Percentiles rank a stretch among this genome's conserved stretches.
phyloP scores from a whole-genome alignment of 2,329 filamentous ascomycete species.

The Orbilia brochopaga region DNA sequence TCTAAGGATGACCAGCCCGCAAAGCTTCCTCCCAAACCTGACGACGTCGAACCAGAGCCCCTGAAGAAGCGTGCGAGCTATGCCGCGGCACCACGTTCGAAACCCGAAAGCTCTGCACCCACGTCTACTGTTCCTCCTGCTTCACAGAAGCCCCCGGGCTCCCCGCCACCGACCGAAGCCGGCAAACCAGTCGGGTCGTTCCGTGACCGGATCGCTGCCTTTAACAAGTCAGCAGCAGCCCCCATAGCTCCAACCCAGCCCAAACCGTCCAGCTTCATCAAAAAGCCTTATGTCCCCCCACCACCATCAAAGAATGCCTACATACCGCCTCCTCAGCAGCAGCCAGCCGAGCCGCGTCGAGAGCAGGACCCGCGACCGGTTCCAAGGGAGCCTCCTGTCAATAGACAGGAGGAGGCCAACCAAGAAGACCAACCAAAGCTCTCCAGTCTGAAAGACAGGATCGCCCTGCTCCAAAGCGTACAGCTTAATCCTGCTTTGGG shows the following conservation, averaged over 20 bases:
- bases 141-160: conserved; percentile 16
- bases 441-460: conserved; percentile 90
- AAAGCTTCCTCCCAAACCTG: conserved; percentile 5
- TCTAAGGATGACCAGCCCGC: conserved; percentile 2
- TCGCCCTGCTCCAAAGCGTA: conserved; percentile 90
- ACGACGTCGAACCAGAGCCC: conserved; percentile 25
- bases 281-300: conserved; percentile 94
- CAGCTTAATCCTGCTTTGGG: conserved; percentile 87
- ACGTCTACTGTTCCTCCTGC: conserved; percentile 53
- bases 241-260: conserved; percentile 68
- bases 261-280: conserved; percentile 75
- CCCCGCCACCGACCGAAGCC: conserved; percentile 30
- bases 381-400: conserved; percentile 31
- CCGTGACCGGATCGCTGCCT: conserved; percentile 93
- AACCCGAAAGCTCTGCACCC: conserved; percentile 53
- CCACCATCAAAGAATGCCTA: conserved; percentile 92
- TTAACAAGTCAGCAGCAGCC: conserved; percentile 86
- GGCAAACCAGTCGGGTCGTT: conserved; percentile 67
- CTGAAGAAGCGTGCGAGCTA: conserved; percentile 32
- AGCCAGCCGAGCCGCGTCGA: conserved; percentile 73
- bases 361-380: conserved; percentile 73
- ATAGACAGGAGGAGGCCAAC: conserved; percentile 61
- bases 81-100: conserved; percentile 43
- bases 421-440: conserved; percentile 84
- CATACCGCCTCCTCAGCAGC: conserved; percentile 75